These are phyloP conservation scores for Penicillium tannophilum DNA, from an alignment of 495 filamentous ascomycete species.

Conservation along the genomic window DNA sequence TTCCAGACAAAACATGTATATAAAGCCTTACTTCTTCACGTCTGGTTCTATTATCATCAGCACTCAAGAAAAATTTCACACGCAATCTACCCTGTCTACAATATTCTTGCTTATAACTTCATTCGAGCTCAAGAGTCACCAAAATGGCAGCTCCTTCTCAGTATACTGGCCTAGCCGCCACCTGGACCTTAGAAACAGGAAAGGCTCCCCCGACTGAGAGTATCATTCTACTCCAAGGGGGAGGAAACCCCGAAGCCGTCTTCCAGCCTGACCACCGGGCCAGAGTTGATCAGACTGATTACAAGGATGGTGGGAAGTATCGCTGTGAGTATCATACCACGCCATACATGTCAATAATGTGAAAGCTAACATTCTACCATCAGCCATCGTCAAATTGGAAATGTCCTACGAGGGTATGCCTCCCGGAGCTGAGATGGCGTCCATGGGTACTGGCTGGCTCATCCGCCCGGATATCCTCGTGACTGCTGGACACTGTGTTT, in stretches of 20 bases:
- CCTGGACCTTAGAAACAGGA: slow-evolving; percentile 4
- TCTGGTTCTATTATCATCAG: background rate
- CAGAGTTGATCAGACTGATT: background rate
- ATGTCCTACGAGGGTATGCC: slow-evolving; percentile 2
- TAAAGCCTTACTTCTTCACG: background rate
- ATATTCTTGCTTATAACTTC: background rate
- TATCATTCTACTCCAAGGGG: background rate
- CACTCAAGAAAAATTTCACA: background rate
- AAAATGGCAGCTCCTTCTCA: slow-evolving; percentile 4
- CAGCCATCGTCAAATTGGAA: slow-evolving; percentile 1
- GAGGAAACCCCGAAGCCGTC: background rate
- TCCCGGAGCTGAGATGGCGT: background rate
- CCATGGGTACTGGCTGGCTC: slow-evolving; percentile 1
- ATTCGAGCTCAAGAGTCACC: background rate
- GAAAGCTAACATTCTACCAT: background rate
- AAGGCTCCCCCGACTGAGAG: background rate
- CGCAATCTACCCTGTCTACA: background rate
- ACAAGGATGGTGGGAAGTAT: slow-evolving; percentile 3
- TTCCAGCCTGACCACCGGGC: background rate
- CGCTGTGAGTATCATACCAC: background rate
- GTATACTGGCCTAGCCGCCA: slow-evolving; percentile 2
- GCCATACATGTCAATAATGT: background rate
- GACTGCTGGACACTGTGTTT: slow-evolving; percentile 6
- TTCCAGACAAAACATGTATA: background rate
- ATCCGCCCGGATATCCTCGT: slow-evolving; percentile 3